These are phyloP conservation scores for Podochytrium sp. DNA, from an alignment of 192 early-diverging fungal species.

Conservation along the genomic window DNA sequence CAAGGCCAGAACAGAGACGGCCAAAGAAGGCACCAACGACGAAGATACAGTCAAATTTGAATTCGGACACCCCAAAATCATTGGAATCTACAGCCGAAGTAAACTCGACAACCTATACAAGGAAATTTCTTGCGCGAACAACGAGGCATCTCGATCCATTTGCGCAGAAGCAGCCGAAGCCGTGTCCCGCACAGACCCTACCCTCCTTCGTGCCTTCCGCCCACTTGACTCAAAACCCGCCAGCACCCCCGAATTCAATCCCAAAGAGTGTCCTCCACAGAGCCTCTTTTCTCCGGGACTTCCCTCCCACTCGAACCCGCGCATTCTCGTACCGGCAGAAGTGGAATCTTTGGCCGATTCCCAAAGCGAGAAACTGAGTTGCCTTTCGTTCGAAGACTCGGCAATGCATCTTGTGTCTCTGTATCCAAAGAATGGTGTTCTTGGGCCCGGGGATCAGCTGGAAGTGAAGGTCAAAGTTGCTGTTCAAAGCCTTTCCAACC, in stretches of 20 bases:
- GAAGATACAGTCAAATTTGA: constrained; percentile 21
- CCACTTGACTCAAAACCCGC: neutral
- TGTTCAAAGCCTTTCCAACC: constrained; percentile 1
- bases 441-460: constrained; percentile 23
- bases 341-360: neutral
- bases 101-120: neutral
- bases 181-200: constrained; percentile 4
- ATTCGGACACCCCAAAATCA: constrained; percentile 28
- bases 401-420: constrained; percentile 22
- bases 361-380: neutral
- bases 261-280: neutral
- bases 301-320: neutral
- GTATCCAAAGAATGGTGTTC: constrained; percentile 9
- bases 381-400: constrained; percentile 9
- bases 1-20: neutral
- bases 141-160: neutral
- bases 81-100: constrained; percentile 8
- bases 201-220: neutral
- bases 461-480: neutral
- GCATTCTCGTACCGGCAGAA: constrained; percentile 9
- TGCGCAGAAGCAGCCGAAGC: neutral
- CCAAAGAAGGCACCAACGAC: neutral
- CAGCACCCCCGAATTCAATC: neutral
- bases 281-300: neutral
- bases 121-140: neutral